Base-by-base conservation (phyloP, 2,329 filamentous ascomycete genomes). In the Verticillium zaregamsianum region DNA sequence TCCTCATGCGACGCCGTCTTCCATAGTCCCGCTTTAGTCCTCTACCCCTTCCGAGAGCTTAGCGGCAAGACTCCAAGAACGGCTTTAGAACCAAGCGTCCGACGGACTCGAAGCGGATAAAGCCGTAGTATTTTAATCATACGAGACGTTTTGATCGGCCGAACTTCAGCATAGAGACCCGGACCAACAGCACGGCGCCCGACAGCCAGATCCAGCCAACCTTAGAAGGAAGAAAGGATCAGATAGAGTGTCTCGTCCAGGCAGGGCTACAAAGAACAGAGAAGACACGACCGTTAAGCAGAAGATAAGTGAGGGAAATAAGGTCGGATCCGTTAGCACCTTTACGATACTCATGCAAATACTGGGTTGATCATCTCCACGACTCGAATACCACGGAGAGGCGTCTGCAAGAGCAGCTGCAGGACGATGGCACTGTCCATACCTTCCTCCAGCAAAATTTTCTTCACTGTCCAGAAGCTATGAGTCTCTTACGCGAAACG, bases 391-490 rank as follows among this genome's bases (percentile, higher is more conserved):
- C 5, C 9, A 59, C 65, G 5, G 3, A 14, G 37, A 23, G 56
- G 55, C 14, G 33, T n/a, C 25, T 55, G 59, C 8, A n/a, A 52
- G 55, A 58, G 59, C 28, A 32, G 39, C 62, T 67, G 70, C 60
- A 64, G 61, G 69, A 73, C 57, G 61, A 62, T 55, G 69, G 67
- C 23, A n/a, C n/a, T 25, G 63, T 72, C 3, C 59, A 71, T 60
- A 15, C 33, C 2, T 80, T 80, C 62, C 61, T 80, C 8, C 56
- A 68, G 61, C 59, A 67, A 12, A 71, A 76, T n/a, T 70, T 72
- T 55, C 70, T 81, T 1, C 70, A 80, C 59, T 81, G 76, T 78
- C 66, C 81, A 3, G 78, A 81, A 61, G 72, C 74, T 39, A 69
- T 81, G 3, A 75, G 75, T 57, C 70, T 78, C 4, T 63, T 76